Evolutionary conservation across 2,329 filamentous ascomycete species (phyloP).

Genomic region (Tolypocladium tropicale): DNA sequence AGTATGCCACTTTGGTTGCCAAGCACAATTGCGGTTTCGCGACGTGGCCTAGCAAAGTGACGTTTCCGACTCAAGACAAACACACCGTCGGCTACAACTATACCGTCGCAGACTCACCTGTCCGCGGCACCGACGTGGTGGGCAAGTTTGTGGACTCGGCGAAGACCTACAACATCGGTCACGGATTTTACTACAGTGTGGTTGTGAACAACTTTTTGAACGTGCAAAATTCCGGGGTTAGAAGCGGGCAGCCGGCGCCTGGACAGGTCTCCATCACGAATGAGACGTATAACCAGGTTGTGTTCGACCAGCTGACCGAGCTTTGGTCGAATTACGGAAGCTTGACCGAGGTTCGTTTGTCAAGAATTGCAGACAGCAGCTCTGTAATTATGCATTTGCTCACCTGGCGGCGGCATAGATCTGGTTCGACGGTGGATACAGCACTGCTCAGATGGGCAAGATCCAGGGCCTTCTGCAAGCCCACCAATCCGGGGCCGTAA

Average conservation of each 20-base stretch:
- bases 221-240: constrained; percentile 11
- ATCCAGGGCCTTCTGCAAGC: constrained; percentile 10
- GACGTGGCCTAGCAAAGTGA: constrained; percentile 16
- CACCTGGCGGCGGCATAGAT: constrained; percentile 7
- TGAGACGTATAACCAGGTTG: constrained; percentile 13
- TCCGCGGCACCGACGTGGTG: constrained; percentile 13
- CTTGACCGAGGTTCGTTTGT: constrained; percentile 11
- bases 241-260: constrained; percentile 4
- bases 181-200: constrained; percentile 19
- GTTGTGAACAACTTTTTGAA: constrained; percentile 20
- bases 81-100: constrained; percentile 15
- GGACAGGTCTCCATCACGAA: constrained; percentile 13
- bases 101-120: constrained; percentile 15
- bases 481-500: constrained; percentile 11
- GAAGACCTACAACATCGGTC: constrained; percentile 12
- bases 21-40: constrained; percentile 21
- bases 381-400: neutral
- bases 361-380: neutral
- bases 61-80: constrained; percentile 12
- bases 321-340: constrained; percentile 13
- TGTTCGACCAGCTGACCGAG: constrained; percentile 12
- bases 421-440: constrained; percentile 17
- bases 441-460: constrained; percentile 8
- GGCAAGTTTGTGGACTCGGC: constrained; percentile 13
- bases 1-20: constrained; percentile 17